phyloP scores from a whole-genome alignment of 208 protist species.

The Blechomonas ayalai region DNA sequence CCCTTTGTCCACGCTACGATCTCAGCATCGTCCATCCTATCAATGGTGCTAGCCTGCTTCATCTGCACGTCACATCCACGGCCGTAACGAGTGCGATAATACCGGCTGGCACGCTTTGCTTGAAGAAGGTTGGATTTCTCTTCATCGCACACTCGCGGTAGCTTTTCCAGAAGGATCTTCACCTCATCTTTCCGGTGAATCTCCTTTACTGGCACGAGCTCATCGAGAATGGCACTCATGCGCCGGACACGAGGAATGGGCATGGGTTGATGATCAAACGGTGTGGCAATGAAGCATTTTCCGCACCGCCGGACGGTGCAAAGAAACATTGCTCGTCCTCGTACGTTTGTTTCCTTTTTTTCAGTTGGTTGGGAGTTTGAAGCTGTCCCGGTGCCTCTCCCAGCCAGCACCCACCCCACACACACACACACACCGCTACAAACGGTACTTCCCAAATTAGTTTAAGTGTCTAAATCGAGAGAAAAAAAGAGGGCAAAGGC shows the following conservation, averaged over 20 bases:
- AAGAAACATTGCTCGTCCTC: conserved; percentile 3
- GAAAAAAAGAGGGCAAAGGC: conserved; percentile 1
- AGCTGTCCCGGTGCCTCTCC: too few relatives aligned
- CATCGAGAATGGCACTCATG: conserved; percentile 4
- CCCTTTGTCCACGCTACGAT: conserved; percentile 20
- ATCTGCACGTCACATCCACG: conserved; percentile 35
- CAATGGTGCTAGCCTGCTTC: conserved; percentile 10
- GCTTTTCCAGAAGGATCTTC: conserved; percentile 26
- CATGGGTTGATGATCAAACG: conserved; percentile 62
- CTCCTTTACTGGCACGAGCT: conserved; percentile 12
- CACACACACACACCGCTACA: conserved; percentile 6
- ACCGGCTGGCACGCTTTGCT: conserved; percentile 37
- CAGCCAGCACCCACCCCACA: too few relatives aligned
- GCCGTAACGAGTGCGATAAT: conserved; percentile 61
- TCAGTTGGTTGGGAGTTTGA: too few relatives aligned
- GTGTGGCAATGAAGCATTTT: conserved; percentile 29
- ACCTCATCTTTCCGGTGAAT: conserved; percentile 38
- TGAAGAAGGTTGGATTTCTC: conserved; percentile 38
- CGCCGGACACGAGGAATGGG: conserved; percentile 19
- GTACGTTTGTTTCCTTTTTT: too few relatives aligned
- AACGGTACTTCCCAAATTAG: too few relatives aligned
- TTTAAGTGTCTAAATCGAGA: neutral
- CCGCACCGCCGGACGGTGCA: neutral
- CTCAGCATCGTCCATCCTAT: conserved; percentile 14
- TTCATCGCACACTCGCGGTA: conserved; percentile 38